Conservation (phyloP, 2,329 filamentous ascomycete genomes). For the Shiraia sp. region DNA sequence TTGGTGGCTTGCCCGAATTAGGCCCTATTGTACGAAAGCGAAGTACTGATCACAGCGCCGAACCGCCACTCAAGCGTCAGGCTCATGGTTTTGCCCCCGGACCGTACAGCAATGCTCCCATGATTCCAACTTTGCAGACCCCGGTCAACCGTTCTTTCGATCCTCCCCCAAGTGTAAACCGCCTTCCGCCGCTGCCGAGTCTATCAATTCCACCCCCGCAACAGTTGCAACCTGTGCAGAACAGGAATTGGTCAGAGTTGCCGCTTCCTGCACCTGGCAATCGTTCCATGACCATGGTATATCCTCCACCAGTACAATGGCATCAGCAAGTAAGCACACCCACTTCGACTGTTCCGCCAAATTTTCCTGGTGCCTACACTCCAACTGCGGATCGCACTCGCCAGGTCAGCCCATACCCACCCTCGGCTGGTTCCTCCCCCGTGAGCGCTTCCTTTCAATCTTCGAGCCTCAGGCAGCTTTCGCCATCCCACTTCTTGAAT, state of each 20-base stretch:
- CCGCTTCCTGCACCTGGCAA: conserved; percentile 57
- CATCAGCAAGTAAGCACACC: conserved; percentile 48
- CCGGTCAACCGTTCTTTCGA: conserved; percentile 39
- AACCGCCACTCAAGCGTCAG: conserved; percentile 62
- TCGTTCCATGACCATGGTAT: conserved; percentile 78
- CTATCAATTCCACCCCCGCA: conserved; percentile 65
- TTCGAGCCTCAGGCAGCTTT: conserved; percentile 72
- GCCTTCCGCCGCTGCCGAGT: conserved; percentile 71
- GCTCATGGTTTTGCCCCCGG: conserved; percentile 42
- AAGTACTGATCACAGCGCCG: conserved; percentile 58
- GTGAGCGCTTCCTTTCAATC: conserved; percentile 66
- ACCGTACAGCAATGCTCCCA: conserved; percentile 40
- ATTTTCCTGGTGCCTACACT: conserved; percentile 32
- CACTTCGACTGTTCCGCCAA: conserved; percentile 33
- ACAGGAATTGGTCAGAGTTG: conserved; percentile 50
- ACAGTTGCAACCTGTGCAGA: conserved; percentile 31
- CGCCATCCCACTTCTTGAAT: conserved; percentile 83
- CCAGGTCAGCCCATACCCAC: conserved; percentile 56
- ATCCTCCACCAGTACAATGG: conserved; percentile 62
- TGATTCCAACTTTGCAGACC: conserved; percentile 40
- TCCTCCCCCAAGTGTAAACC: conserved; percentile 45
- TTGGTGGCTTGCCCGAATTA: conserved; percentile 48
- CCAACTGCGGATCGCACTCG: conserved; percentile 46
- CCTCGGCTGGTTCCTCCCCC: conserved; percentile 67
- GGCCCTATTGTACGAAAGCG: conserved; percentile 58